Evolutionary conservation across 1,284 basidiomycete species (phyloP).

Genomic region (Pseudozyma pruni): DNA sequence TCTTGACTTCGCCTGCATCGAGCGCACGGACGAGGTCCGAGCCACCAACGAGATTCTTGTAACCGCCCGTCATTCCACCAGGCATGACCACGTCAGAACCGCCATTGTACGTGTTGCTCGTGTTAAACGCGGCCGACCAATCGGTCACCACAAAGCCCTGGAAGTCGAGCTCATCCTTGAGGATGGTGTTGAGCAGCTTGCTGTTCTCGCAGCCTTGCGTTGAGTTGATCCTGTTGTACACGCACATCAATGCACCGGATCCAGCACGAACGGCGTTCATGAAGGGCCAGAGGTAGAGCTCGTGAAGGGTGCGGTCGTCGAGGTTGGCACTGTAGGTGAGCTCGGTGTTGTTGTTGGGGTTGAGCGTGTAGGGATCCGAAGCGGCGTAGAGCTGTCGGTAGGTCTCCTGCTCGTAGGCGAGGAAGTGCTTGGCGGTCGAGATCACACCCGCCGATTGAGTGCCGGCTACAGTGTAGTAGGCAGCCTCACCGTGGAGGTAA

Average conservation of each 20-base stretch:
- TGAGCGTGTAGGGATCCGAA: conserved; percentile 42
- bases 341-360: conserved; percentile 47
- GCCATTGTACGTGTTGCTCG: conserved; percentile 37
- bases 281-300: conserved; percentile 51
- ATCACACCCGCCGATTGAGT: conserved; percentile 40
- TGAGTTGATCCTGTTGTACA: conserved; percentile 27
- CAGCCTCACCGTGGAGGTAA: conserved; percentile 38
- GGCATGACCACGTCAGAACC: conserved; percentile 36
- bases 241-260: conserved; percentile 38
- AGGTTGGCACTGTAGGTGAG: conserved; percentile 68
- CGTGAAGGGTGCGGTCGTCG: conserved; percentile 42
- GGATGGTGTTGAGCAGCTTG: conserved; percentile 40
- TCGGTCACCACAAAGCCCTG: conserved; percentile 43
- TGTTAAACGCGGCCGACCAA: conserved; percentile 42
- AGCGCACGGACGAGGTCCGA: conserved; percentile 32
- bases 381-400: conserved; percentile 33
- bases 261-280: conserved; percentile 45
- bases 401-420: conserved; percentile 46
- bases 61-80: conserved; percentile 33
- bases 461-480: conserved; percentile 40
- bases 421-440: conserved; percentile 45
- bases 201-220: conserved; percentile 23
- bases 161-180: conserved; percentile 48
- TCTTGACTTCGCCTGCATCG: conserved; percentile 32
- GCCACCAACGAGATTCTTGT: conserved; percentile 33